Evolutionary conservation across 2,329 filamentous ascomycete genomes (phyloP).

Genomic region (Plectosphaerella cucumerina): DNA sequence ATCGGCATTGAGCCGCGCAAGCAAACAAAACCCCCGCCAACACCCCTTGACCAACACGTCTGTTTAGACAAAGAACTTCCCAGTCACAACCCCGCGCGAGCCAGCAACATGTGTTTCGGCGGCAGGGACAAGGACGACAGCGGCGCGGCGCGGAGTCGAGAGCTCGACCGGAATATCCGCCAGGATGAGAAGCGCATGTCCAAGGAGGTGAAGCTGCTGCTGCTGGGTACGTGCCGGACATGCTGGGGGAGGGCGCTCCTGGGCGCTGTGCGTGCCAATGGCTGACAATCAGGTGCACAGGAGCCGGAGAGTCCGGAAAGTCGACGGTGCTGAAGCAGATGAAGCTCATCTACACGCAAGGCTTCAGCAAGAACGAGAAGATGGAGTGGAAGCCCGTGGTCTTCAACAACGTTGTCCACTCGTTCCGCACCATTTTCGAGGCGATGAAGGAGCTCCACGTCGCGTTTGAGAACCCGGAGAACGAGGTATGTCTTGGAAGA

Average conservation of each 20-base stretch:
- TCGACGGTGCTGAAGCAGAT: constrained; percentile 98
- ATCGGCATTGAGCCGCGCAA: too few species aligned
- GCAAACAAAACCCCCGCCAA: background rate
- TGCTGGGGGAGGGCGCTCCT: background rate
- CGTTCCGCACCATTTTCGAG: constrained; percentile 84
- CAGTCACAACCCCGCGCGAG: background rate
- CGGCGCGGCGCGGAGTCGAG: constrained; percentile 55
- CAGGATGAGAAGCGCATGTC: constrained; percentile 83
- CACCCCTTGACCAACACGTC: background rate
- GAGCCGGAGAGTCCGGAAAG: constrained; percentile 87
- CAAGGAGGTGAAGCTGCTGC: constrained; percentile 87
- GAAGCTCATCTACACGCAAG: constrained; percentile 93
- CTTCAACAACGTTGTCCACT: constrained; percentile 90
- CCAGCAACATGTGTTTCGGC: constrained; percentile 60
- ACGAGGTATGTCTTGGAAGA: constrained; percentile 64
- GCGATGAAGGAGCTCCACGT: constrained; percentile 86
- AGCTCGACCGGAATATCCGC: constrained; percentile 83
- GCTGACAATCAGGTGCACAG: constrained; percentile 37
- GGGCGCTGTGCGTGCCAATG: background rate
- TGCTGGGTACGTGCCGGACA: constrained; percentile 65
- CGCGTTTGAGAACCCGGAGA: constrained; percentile 72
- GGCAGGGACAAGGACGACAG: constrained; percentile 46
- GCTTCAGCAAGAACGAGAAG: constrained; percentile 85
- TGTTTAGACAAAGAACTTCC: background rate
- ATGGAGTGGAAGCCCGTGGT: constrained; percentile 94